A percentile compares a stretch with the other conserved stretches of the same genome.
Conservation (phyloP, 2,329 filamentous ascomycete species). For the Pseudogymnoascus sp. region DNA sequence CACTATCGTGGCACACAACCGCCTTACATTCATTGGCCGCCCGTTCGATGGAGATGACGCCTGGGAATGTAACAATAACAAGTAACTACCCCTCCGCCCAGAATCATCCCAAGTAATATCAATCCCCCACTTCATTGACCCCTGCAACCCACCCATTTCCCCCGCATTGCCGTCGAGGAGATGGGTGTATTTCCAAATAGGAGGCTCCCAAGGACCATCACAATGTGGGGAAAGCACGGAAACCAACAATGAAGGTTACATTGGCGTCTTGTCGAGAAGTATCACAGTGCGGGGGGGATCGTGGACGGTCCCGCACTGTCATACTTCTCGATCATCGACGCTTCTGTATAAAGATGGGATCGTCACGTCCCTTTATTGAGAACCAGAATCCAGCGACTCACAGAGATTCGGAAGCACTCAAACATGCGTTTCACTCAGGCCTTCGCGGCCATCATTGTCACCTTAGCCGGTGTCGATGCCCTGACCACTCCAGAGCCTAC, state of each 20-base stretch:
- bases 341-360: not conserved
- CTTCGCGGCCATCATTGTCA: constrained; percentile 12
- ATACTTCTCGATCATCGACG: no score
- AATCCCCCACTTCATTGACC: not conserved
- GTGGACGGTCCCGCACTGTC: no score
- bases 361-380: not conserved
- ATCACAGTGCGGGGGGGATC: not conserved
- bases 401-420: not conserved
- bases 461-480: constrained; percentile 27
- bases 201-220: not conserved
- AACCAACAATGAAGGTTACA: not conserved
- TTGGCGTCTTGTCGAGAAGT: not conserved
- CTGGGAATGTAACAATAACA: not conserved
- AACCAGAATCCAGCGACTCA: not conserved
- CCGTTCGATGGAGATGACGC: not conserved
- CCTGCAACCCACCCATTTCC: not conserved
- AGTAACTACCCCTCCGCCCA: not conserved
- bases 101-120: not conserved
- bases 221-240: not conserved
- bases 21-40: not conserved
- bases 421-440: constrained; percentile 17
- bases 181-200: not conserved
- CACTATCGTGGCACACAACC: not conserved
- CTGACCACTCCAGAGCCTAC: constrained; percentile 17
- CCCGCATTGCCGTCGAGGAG: not conserved